Evolutionary conservation across 2,329 filamentous ascomycete species (phyloP), one percentile per base, ranked within the genome.

Genomic region (Sporothrix humicola): DNA sequence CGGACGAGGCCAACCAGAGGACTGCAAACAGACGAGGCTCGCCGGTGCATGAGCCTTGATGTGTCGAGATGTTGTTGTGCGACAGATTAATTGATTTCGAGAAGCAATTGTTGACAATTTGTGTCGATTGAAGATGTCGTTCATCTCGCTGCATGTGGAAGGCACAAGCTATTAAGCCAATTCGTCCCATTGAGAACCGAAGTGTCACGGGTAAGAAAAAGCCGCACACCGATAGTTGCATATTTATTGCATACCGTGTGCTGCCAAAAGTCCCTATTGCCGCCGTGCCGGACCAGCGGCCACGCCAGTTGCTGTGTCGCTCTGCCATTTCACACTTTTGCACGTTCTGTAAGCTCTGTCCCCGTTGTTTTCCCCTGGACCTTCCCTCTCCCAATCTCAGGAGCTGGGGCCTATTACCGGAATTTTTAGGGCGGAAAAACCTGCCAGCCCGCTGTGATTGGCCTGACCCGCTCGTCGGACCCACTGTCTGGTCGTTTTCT

Each of bases 351-450:
- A 37, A 37, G 31, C 31, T 37, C 15, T 46, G 52, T 50, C 56
- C 56, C 61, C 42, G n/a, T 48, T 48, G 61, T 65, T 37, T 37
- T n/a, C 61, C 61, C 61, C n/a, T 65, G 61, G 42, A 46, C 42
- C 42, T 65, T 65, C 59, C 61, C 61, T 48, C 61, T 65, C 42
- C 31, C 42, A 48, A 59, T 71, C 54, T 59, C 48, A 56, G 65
- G 61, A 68, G 52, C 54, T 71, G 69, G 68, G 66, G 46, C 46
- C 54, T 65, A 17, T 44, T 20, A 71, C 76, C 76, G 76, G 76
- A 73, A 77, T 74, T 77, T 77, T 76, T 74, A 77, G 76, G 76
- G 73, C 76, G 76, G 69, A 76, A 76, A 76, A 76, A 75, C 71
- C 72, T 72, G 73, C 61, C 50, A 48, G 37, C 23, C 37, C 37